Conservation (phyloP, 2,329 filamentous ascomycete genomes). For the Neofusicoccum sp. region DNA sequence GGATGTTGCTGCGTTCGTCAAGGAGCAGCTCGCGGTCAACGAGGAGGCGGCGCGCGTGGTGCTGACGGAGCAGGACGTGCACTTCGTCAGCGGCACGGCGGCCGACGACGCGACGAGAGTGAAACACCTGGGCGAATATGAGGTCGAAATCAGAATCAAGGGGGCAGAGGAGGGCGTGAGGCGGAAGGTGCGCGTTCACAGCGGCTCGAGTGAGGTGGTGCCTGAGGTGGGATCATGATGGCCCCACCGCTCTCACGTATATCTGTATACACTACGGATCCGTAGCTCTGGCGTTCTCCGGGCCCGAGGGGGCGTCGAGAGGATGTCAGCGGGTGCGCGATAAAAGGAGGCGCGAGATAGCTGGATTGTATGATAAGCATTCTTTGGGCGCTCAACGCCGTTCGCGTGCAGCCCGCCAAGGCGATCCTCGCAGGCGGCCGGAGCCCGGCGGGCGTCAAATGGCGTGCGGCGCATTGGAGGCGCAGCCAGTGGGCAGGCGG, state of each 20-base stretch:
- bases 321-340: conserved; percentile 2
- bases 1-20: conserved; percentile 52
- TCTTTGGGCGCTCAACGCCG: not conserved
- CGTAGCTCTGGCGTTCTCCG: not conserved
- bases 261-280: conserved; percentile 1
- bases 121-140: conserved; percentile 54
- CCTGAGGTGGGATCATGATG: conserved; percentile 13
- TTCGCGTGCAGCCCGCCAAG: not conserved
- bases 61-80: conserved; percentile 50
- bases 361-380: conserved; percentile 4
- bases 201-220: not conserved
- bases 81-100: conserved; percentile 42
- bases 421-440: not conserved
- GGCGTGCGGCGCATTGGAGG: too few relatives aligned
- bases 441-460: not conserved
- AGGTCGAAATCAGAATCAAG: conserved; percentile 51
- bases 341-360: not conserved
- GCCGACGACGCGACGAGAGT: conserved; percentile 39
- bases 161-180: conserved; percentile 30
- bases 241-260: not conserved
- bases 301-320: not conserved
- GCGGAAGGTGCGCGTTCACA: not conserved
- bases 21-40: conserved; percentile 49
- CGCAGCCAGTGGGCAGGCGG: not conserved
- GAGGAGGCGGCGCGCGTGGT: conserved; percentile 52